Conservation (phyloP, 768 basidiomycete genomes). For the Krasilnikovozyma curviuscula region DNA sequence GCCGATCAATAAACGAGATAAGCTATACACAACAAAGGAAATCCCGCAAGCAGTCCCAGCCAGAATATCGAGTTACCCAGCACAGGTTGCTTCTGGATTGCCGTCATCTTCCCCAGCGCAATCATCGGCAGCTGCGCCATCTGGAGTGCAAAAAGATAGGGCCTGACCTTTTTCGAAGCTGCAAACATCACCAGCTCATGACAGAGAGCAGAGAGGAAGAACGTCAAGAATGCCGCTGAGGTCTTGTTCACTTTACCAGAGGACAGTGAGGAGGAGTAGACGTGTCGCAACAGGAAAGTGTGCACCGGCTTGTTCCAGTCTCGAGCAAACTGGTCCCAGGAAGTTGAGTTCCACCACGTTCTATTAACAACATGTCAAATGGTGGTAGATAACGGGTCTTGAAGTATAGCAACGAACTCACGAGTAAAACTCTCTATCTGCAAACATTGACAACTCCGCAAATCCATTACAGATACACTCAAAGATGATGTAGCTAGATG, state of each 20-base stretch:
- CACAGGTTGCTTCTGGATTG: slow-evolving; percentile 59
- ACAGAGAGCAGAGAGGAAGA: slow-evolving; percentile 67
- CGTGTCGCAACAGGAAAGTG: slow-evolving; percentile 61
- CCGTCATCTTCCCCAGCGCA: slow-evolving; percentile 51
- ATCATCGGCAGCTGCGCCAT: slow-evolving; percentile 86
- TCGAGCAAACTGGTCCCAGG: slow-evolving; percentile 91
- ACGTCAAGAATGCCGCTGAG: slow-evolving; percentile 80
- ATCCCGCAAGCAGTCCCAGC: slow-evolving; percentile 64
- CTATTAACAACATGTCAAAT: slow-evolving; percentile 20
- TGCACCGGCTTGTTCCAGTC: slow-evolving; percentile 67
- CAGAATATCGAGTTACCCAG: slow-evolving; percentile 65
- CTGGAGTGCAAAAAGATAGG: slow-evolving; percentile 30
- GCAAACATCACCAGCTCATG: slow-evolving; percentile 95
- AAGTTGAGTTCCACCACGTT: slow-evolving; percentile 72
- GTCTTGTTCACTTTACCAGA: slow-evolving; percentile 53
- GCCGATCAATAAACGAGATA: no score
- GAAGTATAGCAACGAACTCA: slow-evolving; percentile 2
- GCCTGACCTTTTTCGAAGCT: slow-evolving; percentile 81
- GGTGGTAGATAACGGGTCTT: background rate
- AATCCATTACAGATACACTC: slow-evolving; percentile 83
- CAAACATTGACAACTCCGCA: slow-evolving; percentile 85
- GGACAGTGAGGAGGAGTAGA: slow-evolving; percentile 69
- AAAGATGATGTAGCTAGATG: slow-evolving; percentile 22
- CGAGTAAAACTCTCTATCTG: slow-evolving; percentile 96
- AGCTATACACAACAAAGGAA: slow-evolving; percentile 49